phyloP scores from a whole-genome alignment of 176 grass and related monocot genomes.

The Raddia distichophylla region DNA sequence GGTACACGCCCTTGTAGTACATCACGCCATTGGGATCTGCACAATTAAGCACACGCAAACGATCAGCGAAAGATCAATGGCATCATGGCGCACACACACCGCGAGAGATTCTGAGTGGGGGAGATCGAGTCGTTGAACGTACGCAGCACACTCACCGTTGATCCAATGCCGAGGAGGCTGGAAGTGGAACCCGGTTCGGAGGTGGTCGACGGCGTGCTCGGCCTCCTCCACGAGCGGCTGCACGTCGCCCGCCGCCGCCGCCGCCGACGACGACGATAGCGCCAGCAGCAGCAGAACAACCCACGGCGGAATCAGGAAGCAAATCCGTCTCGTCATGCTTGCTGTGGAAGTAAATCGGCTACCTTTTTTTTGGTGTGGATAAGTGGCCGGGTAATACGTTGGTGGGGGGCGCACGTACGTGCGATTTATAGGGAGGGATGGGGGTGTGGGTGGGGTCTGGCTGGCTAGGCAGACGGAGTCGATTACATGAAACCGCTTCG shows the following conservation, averaged over 20 bases:
- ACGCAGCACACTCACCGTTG: slow-evolving; percentile 49
- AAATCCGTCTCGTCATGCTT: background rate
- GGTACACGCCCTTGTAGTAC: slow-evolving; percentile 69
- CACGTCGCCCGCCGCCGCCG: slow-evolving; percentile 30
- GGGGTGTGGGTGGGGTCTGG: background rate
- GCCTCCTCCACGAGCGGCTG: slow-evolving; percentile 11
- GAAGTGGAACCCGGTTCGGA: slow-evolving; percentile 70
- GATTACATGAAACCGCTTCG: background rate
- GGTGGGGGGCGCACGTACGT: background rate
- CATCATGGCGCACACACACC: background rate
- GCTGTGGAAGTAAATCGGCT: background rate
- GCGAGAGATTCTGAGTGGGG: background rate
- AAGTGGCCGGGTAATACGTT: background rate
- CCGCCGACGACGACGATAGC: slow-evolving; percentile 2
- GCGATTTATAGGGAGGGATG: background rate
- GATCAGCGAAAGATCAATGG: background rate
- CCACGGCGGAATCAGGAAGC: slow-evolving; percentile 14
- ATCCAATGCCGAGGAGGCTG: slow-evolving; percentile 78
- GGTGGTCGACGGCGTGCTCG: background rate
- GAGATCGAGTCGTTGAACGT: background rate
- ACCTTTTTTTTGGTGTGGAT: too few relatives aligned
- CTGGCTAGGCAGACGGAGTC: too few relatives aligned
- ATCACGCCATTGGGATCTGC: slow-evolving; percentile 63
- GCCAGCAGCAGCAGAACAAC: slow-evolving; percentile 30
- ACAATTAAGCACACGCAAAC: background rate